phyloP scores from a whole-genome alignment of 1,284 basidiomycete genomes.

The Ustilago crameri region DNA sequence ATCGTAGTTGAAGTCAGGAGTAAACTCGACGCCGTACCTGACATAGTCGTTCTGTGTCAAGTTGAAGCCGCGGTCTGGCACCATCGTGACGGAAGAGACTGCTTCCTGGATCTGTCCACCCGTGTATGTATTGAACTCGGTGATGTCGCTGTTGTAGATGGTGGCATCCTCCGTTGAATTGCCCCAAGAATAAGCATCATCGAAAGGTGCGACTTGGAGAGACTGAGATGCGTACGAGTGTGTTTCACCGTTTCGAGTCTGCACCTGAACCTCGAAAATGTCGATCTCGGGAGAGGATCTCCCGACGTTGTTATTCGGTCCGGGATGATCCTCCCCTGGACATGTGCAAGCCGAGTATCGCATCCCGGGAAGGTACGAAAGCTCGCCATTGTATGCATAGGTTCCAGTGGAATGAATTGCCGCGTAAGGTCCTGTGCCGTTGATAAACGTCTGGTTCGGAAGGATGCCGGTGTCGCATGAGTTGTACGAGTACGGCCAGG shows the following conservation, averaged over 20 bases:
- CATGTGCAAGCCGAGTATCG: slow-evolving; percentile 63
- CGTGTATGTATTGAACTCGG: slow-evolving; percentile 61
- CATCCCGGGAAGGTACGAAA: slow-evolving; percentile 63
- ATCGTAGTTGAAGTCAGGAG: slow-evolving; percentile 57
- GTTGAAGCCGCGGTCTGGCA: slow-evolving; percentile 60
- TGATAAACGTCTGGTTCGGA: slow-evolving; percentile 56
- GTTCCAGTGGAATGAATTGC: slow-evolving; percentile 35
- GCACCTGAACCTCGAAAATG: slow-evolving; percentile 71
- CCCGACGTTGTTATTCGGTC: slow-evolving; percentile 61
- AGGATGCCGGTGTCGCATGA: slow-evolving; percentile 66
- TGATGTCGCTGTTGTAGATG: slow-evolving; percentile 52
- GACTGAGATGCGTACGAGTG: slow-evolving; percentile 63
- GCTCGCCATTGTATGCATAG: slow-evolving; percentile 58
- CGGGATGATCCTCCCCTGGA: slow-evolving; percentile 59
- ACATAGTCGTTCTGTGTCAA: slow-evolving; percentile 38
- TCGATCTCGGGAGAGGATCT: slow-evolving; percentile 67
- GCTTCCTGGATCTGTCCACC: slow-evolving; percentile 67
- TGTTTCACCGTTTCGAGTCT: slow-evolving; percentile 68
- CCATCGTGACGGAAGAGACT: slow-evolving; percentile 58
- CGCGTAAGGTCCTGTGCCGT: slow-evolving; percentile 51
- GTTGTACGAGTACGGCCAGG: slow-evolving; percentile 69
- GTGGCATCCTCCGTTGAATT: slow-evolving; percentile 35
- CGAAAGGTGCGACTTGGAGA: slow-evolving; percentile 67
- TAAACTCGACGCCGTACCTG: slow-evolving; percentile 65
- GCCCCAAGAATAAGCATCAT: slow-evolving; percentile 60